Evolutionary conservation across 2,329 filamentous ascomycete genomes (phyloP).

Genomic region (Phymatotrichopsis omnivora): DNA sequence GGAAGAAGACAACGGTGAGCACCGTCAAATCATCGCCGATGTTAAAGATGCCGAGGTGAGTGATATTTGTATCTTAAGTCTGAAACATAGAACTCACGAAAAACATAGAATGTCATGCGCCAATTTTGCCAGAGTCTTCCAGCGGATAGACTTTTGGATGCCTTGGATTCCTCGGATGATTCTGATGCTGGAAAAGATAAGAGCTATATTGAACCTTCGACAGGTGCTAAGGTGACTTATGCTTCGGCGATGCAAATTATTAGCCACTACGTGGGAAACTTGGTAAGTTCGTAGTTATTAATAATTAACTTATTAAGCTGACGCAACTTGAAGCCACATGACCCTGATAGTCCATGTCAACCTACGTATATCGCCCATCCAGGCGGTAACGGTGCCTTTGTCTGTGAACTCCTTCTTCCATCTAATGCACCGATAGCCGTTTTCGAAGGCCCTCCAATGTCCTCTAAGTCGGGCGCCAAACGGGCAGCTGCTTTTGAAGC

Average conservation of each 20-base stretch:
- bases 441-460: slow-evolving; percentile 51
- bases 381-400: slow-evolving; percentile 47
- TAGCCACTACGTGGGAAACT: slow-evolving; percentile 59
- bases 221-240: slow-evolving; percentile 63
- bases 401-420: slow-evolving; percentile 72
- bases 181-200: slow-evolving; percentile 36
- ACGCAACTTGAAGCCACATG: slow-evolving; percentile 36
- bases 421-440: slow-evolving; percentile 60
- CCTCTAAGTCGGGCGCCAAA: slow-evolving; percentile 68
- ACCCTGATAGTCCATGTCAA: slow-evolving; percentile 41
- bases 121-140: slow-evolving; percentile 66
- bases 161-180: slow-evolving; percentile 5
- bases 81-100: not conserved
- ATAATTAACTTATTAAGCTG: slow-evolving; percentile 23
- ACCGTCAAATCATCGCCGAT: slow-evolving; percentile 48
- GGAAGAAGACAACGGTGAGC: slow-evolving; percentile 56
- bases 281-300: slow-evolving; percentile 38
- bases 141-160: slow-evolving; percentile 55
- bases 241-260: slow-evolving; percentile 54
- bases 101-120: slow-evolving; percentile 48
- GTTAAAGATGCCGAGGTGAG: slow-evolving; percentile 51
- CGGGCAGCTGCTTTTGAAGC: slow-evolving; percentile 80
- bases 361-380: slow-evolving; percentile 53
- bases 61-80: not conserved
- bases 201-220: slow-evolving; percentile 51